These are phyloP conservation scores for Populus ilicifolia DNA, from an alignment of 345 rosid species.

Conservation along the genomic window DNA sequence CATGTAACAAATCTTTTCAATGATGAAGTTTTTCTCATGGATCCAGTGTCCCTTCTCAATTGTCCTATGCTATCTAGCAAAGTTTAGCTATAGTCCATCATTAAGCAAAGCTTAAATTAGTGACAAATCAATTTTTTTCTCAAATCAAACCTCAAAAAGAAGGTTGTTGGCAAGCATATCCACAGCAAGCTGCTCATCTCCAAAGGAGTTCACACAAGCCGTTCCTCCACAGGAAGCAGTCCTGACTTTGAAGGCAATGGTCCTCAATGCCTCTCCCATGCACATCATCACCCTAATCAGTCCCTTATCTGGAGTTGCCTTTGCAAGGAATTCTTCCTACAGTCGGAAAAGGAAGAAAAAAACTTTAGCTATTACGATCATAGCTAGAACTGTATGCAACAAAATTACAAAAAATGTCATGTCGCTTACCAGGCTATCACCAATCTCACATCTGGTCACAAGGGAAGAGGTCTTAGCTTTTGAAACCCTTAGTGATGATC, in stretches of 20 bases:
- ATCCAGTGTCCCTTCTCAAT: not conserved
- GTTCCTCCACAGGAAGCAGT: conserved; percentile 99
- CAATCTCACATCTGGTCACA: conserved; percentile 79
- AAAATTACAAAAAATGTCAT: not conserved
- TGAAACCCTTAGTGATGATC: conserved; percentile 43
- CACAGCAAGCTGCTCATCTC: conserved; percentile 97
- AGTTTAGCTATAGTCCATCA: not conserved
- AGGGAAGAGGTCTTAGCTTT: conserved; percentile 48
- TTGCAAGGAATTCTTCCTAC: conserved; percentile 85
- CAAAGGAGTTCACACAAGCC: conserved; percentile 85
- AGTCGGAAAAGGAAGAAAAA: not conserved
- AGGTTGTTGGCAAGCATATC: conserved; percentile 93
- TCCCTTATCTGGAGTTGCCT: conserved; percentile 83
- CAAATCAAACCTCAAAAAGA: conserved; percentile 66
- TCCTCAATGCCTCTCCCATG: conserved; percentile 95
- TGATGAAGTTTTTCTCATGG: not conserved
- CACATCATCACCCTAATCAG: conserved; percentile 66
- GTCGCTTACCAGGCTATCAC: conserved; percentile 80
- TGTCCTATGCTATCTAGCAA: not conserved
- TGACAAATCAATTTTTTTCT: not conserved
- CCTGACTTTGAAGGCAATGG: conserved; percentile 84
- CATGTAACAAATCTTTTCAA: not conserved
- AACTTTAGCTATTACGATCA: not conserved
- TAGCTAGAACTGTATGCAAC: not conserved
- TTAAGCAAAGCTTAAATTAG: not conserved